Base-by-base conservation (phyloP, 1,284 basidiomycete species). In the Lignosus rhinocerotis region DNA sequence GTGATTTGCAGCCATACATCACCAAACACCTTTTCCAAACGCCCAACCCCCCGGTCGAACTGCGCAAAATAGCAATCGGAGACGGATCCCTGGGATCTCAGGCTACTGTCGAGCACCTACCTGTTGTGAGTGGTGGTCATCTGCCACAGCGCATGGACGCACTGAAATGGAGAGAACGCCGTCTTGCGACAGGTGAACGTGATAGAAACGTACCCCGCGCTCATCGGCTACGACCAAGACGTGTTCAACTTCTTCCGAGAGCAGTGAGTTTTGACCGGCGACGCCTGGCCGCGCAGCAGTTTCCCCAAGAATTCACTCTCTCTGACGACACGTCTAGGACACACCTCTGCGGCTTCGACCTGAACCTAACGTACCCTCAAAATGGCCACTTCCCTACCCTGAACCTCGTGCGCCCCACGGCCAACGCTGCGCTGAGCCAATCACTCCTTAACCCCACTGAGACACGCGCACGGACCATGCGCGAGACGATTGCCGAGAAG, bases 361-460 rank as follows among this genome's bases (percentile, higher is more conserved):
- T 90, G 32, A 85, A 83, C 66, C 73, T 90, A 10, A 84, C 84
- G n/a, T 90, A 90, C 62, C 87, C 87, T 6, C 84, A 90, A 67
- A 73, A 57, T 21, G 78, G 76, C 34, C 71, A 73, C 51, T 79
- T 89, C 53, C 83, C 84, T 0, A 73, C 80, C 5, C 48, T 66
- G 33, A 59, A 61, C 46, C 58, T 62, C 36, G 54, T 58, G 42
- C 38, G 41, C 30, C 62, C 62, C 16, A 53, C 48, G 12, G 55
- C 25, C 11, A 31, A 48, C 21, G 58, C 62, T 17, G 55, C 36
- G 11, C 32, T 62, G 10, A 51, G 48, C 33, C 41, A 58, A 34
- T 63, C 56, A n/a, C 42, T 61, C 42, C 51, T 55, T 16, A 52
- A 47, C 32, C 58, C 58, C 2, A 58, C 59, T 33, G 60, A 68